Conservation (phyloP, 1,284 basidiomycete species). For the Microbotryum silenes-acaulis region DNA sequence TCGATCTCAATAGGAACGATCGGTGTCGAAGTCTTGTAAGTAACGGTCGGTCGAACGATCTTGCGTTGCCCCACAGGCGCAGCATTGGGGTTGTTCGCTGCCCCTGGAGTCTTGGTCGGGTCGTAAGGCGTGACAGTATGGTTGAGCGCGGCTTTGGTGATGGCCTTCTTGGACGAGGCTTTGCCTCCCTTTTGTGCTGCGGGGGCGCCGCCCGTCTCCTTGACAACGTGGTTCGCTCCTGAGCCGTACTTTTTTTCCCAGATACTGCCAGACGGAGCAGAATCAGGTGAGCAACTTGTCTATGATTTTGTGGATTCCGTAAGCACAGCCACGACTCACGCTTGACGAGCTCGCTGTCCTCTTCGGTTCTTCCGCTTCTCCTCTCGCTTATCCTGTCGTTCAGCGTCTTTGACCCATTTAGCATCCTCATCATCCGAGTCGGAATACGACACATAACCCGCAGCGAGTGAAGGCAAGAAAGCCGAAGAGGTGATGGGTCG, state of each 20-base stretch:
- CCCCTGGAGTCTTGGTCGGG: constrained; percentile 7
- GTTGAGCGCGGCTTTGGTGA: neutral
- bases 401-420: constrained; percentile 52
- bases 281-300: neutral
- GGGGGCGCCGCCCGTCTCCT: constrained; percentile 42
- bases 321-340: constrained; percentile 54
- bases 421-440: constrained; percentile 69
- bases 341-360: constrained; percentile 81
- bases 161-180: neutral
- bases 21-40: neutral
- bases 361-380: constrained; percentile 70
- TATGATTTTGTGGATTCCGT: neutral
- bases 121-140: constrained; percentile 7
- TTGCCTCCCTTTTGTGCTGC: constrained; percentile 5
- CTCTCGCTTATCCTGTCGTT: constrained; percentile 40
- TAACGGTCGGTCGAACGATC: constrained; percentile 5
- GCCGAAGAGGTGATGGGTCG: constrained; percentile 51
- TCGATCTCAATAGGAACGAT: constrained; percentile 4
- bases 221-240: constrained; percentile 82
- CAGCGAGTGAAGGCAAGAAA: constrained; percentile 79
- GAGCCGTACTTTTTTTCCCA: constrained; percentile 96
- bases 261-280: constrained; percentile 53
- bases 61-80: constrained; percentile 5
- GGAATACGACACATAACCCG: constrained; percentile 67
- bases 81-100: constrained; percentile 18